These are phyloP conservation scores for Pharnaceum exiguum DNA, from an alignment of 148 eudicot genomes.

Conservation along the genomic window DNA sequence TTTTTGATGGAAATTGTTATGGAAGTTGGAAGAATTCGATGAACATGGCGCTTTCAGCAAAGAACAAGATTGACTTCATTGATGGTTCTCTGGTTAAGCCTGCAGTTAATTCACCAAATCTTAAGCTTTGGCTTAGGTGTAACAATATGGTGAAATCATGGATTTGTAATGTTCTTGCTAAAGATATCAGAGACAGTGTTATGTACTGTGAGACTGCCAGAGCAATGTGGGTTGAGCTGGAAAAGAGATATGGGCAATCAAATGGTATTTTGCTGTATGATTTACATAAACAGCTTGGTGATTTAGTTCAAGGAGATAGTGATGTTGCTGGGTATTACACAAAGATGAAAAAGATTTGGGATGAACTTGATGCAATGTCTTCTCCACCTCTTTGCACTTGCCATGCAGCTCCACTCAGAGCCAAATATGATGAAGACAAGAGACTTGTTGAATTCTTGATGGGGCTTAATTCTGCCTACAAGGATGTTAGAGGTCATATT, in stretches of 20 bases:
- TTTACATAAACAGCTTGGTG: background rate
- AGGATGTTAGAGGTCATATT: background rate
- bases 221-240: background rate
- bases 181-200: background rate
- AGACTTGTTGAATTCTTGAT: background rate
- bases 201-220: background rate
- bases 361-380: background rate
- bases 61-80: constrained; percentile 1
- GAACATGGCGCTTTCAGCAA: background rate
- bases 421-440: background rate
- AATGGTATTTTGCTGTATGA: background rate
- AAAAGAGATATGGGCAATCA: background rate
- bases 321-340: background rate
- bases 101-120: background rate
- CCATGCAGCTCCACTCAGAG: too few species aligned
- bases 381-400: background rate
- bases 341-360: background rate
- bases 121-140: background rate
- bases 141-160: constrained; percentile 1
- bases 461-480: background rate
- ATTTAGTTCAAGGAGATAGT: background rate
- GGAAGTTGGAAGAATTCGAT: background rate
- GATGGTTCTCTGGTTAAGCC: background rate
- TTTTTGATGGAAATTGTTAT: background rate
- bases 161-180: background rate